A percentile compares a stretch with the other conserved stretches of the same genome.
Conservation (phyloP, 139 green algal genomes). For the Pycnococcus provasolii region DNA sequence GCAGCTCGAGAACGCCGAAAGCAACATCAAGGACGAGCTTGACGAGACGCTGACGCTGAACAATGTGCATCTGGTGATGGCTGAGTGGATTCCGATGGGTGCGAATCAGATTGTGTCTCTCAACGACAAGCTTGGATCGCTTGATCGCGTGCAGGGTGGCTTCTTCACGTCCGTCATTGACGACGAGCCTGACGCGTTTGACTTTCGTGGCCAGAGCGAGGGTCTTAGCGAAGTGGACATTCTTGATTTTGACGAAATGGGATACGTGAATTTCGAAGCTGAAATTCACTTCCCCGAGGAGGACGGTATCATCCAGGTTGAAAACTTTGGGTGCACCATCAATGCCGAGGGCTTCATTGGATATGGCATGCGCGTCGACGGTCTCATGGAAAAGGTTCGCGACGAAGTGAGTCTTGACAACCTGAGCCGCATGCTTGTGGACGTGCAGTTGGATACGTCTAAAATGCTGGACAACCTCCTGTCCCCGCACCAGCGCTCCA, state of each 20-base stretch:
- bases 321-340: conserved; percentile 27
- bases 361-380: conserved; percentile 14
- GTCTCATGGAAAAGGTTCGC: conserved; percentile 4
- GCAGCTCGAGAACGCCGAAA: conserved; percentile 1
- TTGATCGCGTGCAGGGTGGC: conserved; percentile 21
- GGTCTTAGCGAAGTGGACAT: conserved; percentile 8
- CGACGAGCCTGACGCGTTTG: not conserved
- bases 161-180: conserved; percentile 14
- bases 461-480: conserved; percentile 7
- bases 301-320: conserved; percentile 14
- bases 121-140: conserved; percentile 18
- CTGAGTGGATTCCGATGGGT: conserved; percentile 27
- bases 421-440: conserved; percentile 13
- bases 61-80: conserved; percentile 14
- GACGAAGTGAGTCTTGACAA: conserved; percentile 16
- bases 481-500: conserved; percentile 2
- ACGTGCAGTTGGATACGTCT: conserved; percentile 8
- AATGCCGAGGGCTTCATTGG: conserved; percentile 11
- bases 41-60: conserved; percentile 11
- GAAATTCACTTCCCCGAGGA: conserved; percentile 20
- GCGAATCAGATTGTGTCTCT: conserved; percentile 28
- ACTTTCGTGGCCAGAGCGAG: conserved; percentile 3
- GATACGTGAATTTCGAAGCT: conserved; percentile 28
- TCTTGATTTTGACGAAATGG: conserved; percentile 20
- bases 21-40: conserved; percentile 20